phyloP scores from a whole-genome alignment of 1,284 basidiomycete genomes.

The Leucoagaricus sp. region DNA sequence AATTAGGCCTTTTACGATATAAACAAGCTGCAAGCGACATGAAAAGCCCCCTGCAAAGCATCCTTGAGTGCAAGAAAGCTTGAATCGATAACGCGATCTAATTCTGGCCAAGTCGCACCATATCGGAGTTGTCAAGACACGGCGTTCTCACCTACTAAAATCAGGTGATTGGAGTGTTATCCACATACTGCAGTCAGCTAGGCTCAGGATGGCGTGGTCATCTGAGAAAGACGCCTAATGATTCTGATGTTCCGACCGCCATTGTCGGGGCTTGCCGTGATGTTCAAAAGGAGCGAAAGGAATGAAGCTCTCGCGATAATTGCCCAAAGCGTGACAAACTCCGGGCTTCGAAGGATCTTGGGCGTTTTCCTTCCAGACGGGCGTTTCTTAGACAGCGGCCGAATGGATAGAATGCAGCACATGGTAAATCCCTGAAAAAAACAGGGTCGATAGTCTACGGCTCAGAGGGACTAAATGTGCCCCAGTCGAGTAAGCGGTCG shows the following conservation, averaged over 20 bases:
- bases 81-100: not conserved
- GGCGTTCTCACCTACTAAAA: conserved; percentile 1
- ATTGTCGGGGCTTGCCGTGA: not conserved
- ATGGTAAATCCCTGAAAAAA: not conserved
- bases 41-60: not conserved
- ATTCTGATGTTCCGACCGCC: conserved; percentile 12
- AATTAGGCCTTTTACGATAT: too few relatives aligned
- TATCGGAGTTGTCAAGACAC: not conserved
- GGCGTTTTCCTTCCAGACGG: not conserved
- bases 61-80: not conserved
- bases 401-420: not conserved
- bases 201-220: conserved; percentile 1
- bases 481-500: not conserved
- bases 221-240: not conserved
- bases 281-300: not conserved
- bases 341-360: not conserved
- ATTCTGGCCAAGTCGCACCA: not conserved
- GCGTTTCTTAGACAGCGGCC: not conserved
- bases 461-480: not conserved
- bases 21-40: not conserved
- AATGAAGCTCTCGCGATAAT: not conserved
- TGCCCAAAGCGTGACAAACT: not conserved
- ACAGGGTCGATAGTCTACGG: not conserved
- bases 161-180: conserved; percentile 10
- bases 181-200: not conserved